These are phyloP conservation scores for Globisporangium camurandrum DNA, from an alignment of 352 stramenopile species.

Conservation along the genomic window DNA sequence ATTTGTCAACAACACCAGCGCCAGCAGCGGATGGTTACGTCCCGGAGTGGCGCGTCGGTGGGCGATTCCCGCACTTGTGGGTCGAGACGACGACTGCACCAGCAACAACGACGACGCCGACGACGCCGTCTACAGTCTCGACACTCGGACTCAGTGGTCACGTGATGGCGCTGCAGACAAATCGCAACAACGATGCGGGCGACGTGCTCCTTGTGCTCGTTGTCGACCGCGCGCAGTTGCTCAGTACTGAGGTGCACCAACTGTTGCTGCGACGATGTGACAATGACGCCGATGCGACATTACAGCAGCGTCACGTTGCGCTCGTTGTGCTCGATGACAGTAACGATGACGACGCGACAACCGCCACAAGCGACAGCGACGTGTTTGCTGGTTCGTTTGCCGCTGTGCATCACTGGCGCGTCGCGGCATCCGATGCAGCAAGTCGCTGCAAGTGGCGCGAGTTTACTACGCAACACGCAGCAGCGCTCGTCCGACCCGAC, in stretches of 20 bases:
- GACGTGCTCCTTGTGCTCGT: constrained; percentile 56
- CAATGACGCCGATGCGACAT: no score
- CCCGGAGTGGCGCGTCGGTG: constrained; percentile 36
- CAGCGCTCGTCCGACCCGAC: constrained; percentile 70
- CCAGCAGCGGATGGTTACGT: constrained; percentile 24
- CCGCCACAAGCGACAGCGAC: neutral
- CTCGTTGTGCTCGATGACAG: constrained; percentile 26
- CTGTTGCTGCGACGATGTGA: neutral
- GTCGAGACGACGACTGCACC: no score
- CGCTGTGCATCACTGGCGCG: constrained; percentile 24
- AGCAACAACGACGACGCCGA: no score
- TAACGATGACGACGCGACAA: constrained; percentile 13
- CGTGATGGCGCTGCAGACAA: constrained; percentile 13
- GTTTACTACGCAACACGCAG: constrained; percentile 27
- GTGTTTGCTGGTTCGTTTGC: constrained; percentile 10
- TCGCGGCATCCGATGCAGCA: constrained; percentile 16
- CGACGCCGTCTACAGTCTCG: constrained; percentile 24
- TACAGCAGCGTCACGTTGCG: constrained; percentile 30
- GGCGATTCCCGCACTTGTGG: constrained; percentile 71
- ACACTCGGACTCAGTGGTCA: constrained; percentile 31
- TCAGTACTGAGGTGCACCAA: constrained; percentile 7
- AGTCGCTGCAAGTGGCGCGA: constrained; percentile 25
- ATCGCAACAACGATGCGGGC: constrained; percentile 1
- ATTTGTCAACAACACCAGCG: neutral
- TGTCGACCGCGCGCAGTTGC: constrained; percentile 20